Evolutionary conservation across 2,329 filamentous ascomycete genomes (phyloP).

Genomic region (Rhinocladiella mackenziei): DNA sequence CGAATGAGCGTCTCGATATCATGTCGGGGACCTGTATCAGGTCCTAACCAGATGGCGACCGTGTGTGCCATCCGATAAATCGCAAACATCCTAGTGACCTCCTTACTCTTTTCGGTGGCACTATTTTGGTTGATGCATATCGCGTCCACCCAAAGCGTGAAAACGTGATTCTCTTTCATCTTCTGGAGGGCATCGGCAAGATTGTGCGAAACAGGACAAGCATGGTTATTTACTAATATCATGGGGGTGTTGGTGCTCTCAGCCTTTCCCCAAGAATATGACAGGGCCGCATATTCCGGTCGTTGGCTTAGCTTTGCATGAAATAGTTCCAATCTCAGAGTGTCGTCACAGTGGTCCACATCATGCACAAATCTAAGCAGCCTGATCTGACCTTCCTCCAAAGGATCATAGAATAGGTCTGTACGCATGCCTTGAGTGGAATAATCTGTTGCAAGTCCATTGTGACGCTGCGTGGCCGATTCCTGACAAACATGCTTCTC

Average conservation of each 20-base stretch:
- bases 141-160: slow-evolving; percentile 20
- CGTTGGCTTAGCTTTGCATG: slow-evolving; percentile 16
- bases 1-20: slow-evolving; percentile 12
- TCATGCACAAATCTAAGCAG: slow-evolving; percentile 8
- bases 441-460: too few relatives aligned
- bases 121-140: slow-evolving; percentile 22
- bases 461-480: too few relatives aligned
- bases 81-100: slow-evolving; percentile 19
- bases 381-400: slow-evolving; percentile 18
- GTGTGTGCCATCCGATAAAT: slow-evolving; percentile 23
- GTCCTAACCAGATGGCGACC: slow-evolving; percentile 29
- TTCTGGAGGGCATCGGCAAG: slow-evolving; percentile 13
- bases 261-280: slow-evolving; percentile 21
- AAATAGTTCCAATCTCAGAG: slow-evolving; percentile 13
- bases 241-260: background rate
- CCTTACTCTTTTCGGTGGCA: slow-evolving; percentile 13
- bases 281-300: slow-evolving; percentile 20
- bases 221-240: slow-evolving; percentile 13
- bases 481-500: too few relatives aligned
- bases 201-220: slow-evolving; percentile 9
- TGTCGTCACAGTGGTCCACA: slow-evolving; percentile 5
- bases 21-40: slow-evolving; percentile 11
- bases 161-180: slow-evolving; percentile 7
- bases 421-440: too few relatives aligned
- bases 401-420: slow-evolving; percentile 9